These are phyloP conservation scores for Trichoderma asperellum DNA, from an alignment of 2,329 filamentous ascomycete species.

Conservation along the genomic window DNA sequence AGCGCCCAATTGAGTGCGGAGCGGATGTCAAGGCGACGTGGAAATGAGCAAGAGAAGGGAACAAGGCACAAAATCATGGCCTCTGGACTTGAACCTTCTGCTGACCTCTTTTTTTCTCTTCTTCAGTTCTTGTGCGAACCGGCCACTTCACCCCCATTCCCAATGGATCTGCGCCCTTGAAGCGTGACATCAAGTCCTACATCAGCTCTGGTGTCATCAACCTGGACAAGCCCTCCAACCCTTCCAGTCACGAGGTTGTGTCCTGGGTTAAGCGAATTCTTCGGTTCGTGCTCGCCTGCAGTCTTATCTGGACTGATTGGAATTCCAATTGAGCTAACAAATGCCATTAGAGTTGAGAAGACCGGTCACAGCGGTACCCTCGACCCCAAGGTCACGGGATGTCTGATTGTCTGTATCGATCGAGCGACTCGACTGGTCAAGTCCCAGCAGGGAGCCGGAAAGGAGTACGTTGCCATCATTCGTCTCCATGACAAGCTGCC, in stretches of 20 bases:
- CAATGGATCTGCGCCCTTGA: conserved; percentile 85
- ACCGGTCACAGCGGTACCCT: conserved; percentile 98
- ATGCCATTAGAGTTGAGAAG: conserved; percentile 65
- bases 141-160: conserved; percentile 97
- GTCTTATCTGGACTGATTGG: neutral
- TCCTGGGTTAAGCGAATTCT: conserved; percentile 99
- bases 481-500: conserved; percentile 94
- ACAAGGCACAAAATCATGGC: neutral
- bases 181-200: conserved; percentile 95
- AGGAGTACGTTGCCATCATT: conserved; percentile 97
- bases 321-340: conserved; percentile 13
- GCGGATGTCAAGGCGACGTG: neutral
- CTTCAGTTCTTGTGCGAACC: conserved; percentile 81
- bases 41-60: conserved; percentile 3
- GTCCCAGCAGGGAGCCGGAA: conserved; percentile 97
- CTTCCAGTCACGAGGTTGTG: conserved; percentile 97
- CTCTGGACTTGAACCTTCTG: conserved; percentile 10
- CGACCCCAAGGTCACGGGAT: conserved; percentile 96
- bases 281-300: conserved; percentile 57
- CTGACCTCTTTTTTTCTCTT: conserved; percentile 9
- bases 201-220: conserved; percentile 98
- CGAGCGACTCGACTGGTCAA: conserved; percentile 97
- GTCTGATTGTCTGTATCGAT: conserved; percentile 93
- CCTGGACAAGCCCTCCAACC: conserved; percentile 84
- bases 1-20: conserved; percentile 15